phyloP scores from a whole-genome alignment of 768 basidiomycete species.

The Macrocybe gigantea region DNA sequence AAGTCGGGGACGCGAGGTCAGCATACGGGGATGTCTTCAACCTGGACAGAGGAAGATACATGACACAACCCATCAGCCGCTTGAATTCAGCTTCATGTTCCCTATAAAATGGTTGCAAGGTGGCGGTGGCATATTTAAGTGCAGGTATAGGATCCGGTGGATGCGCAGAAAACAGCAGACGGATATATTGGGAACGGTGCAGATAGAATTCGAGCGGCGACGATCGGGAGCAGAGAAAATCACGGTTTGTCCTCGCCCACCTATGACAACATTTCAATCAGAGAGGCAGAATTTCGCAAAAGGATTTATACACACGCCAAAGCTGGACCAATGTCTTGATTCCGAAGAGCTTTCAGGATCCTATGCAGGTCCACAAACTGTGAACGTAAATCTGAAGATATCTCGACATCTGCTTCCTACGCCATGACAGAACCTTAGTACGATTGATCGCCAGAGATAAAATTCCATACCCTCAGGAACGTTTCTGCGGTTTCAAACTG shows the following conservation, averaged over 20 bases:
- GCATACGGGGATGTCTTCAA: constrained; percentile 70
- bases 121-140: constrained; percentile 66
- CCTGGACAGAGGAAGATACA: constrained; percentile 63
- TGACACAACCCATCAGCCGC: constrained; percentile 63
- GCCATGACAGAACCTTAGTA: background rate
- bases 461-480: constrained; percentile 55
- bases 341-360: constrained; percentile 62
- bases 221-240: constrained; percentile 59
- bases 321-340: constrained; percentile 67
- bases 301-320: constrained; percentile 45
- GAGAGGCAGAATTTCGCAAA: background rate
- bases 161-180: constrained; percentile 60
- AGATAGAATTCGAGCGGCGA: constrained; percentile 88
- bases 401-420: constrained; percentile 64
- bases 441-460: background rate
- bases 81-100: constrained; percentile 60
- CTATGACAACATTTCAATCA: constrained; percentile 32
- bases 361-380: constrained; percentile 68
- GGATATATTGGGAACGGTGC: constrained; percentile 87
- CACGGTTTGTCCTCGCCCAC: constrained; percentile 68
- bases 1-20: constrained; percentile 62
- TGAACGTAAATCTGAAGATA: constrained; percentile 41
- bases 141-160: constrained; percentile 55
- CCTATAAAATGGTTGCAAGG: constrained; percentile 58
- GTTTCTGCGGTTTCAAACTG: constrained; percentile 73